Percentiles rank a stretch among this genome's conserved stretches.
Conservation (phyloP, 345 rosid species). For the Eucalyptus pumila region DNA sequence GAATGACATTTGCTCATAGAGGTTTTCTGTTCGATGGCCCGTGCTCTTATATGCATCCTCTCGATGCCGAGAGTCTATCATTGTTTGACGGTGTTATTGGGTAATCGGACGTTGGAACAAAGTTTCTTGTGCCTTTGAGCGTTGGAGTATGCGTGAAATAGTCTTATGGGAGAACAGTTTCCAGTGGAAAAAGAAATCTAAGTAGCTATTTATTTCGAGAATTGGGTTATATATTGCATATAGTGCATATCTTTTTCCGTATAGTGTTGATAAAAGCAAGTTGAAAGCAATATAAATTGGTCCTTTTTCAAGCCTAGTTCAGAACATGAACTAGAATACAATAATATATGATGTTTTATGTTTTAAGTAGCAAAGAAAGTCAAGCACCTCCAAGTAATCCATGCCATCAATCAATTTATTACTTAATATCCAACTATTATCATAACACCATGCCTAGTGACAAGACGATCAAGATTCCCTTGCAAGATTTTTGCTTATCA, state of each 20-base stretch:
- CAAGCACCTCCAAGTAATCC: neutral
- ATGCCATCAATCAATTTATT: too few relatives aligned
- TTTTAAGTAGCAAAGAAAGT: neutral
- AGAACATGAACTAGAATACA: neutral
- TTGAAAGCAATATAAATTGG: neutral
- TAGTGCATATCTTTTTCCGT: neutral
- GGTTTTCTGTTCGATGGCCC: neutral
- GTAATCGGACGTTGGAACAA: neutral
- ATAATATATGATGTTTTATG: neutral
- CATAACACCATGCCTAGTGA: too few relatives aligned
- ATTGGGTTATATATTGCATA: neutral
- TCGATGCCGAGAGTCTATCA: neutral
- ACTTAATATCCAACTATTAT: too few relatives aligned
- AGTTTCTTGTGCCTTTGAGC: neutral
- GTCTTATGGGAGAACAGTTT: neutral
- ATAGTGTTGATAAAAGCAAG: neutral
- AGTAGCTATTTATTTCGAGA: neutral
- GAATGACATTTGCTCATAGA: neutral
- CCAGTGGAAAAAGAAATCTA: neutral
- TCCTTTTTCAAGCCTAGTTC: neutral
- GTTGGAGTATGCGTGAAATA: neutral
- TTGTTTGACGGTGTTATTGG: neutral
- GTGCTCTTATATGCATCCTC: neutral
- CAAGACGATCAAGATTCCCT: too few relatives aligned
- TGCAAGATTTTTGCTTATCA: too few relatives aligned